These are phyloP conservation scores for Cercophora sp. DNA, from an alignment of 495 filamentous ascomycete genomes.

Conservation along the genomic window DNA sequence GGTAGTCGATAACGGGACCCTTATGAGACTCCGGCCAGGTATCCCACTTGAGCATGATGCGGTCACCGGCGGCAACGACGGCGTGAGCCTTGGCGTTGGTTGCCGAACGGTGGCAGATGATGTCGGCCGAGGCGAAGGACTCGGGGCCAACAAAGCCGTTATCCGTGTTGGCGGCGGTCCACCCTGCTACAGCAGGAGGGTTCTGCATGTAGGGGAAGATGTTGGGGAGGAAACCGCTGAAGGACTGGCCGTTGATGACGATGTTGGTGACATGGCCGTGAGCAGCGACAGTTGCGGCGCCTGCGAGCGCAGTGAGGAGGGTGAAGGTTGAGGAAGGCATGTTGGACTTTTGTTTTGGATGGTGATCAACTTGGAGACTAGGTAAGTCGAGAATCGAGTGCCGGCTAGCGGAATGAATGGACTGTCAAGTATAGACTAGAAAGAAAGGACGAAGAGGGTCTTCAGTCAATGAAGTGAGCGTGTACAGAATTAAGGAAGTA, in stretches of 20 bases:
- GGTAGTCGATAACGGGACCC: conserved; percentile 69
- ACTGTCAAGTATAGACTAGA: conserved; percentile 4
- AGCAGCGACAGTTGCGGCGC: conserved; percentile 51
- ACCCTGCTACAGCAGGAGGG: conserved; percentile 51
- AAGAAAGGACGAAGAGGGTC: conserved; percentile 18
- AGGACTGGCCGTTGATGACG: conserved; percentile 55
- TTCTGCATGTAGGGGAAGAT: conserved; percentile 34
- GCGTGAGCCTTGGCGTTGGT: conserved; percentile 38
- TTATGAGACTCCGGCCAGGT: conserved; percentile 44
- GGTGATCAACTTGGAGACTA: background rate
- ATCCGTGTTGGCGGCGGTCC: conserved; percentile 53
- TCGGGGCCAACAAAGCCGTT: conserved; percentile 56
- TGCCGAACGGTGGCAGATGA: conserved; percentile 49
- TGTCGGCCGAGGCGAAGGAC: conserved; percentile 37
- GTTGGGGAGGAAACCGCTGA: conserved; percentile 35
- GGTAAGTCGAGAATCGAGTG: background rate
- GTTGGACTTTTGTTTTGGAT: conserved; percentile 11
- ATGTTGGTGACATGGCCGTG: conserved; percentile 60
- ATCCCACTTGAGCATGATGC: conserved; percentile 45
- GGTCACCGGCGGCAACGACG: conserved; percentile 41
- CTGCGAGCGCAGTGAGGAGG: conserved; percentile 42
- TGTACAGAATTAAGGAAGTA: conserved; percentile 19
- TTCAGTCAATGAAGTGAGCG: conserved; percentile 32
- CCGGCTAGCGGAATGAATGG: conserved; percentile 25
- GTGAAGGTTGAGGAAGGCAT: conserved; percentile 27